Base-by-base conservation (phyloP, 176 grass and related monocot species). In the Hordeum marinum region DNA sequence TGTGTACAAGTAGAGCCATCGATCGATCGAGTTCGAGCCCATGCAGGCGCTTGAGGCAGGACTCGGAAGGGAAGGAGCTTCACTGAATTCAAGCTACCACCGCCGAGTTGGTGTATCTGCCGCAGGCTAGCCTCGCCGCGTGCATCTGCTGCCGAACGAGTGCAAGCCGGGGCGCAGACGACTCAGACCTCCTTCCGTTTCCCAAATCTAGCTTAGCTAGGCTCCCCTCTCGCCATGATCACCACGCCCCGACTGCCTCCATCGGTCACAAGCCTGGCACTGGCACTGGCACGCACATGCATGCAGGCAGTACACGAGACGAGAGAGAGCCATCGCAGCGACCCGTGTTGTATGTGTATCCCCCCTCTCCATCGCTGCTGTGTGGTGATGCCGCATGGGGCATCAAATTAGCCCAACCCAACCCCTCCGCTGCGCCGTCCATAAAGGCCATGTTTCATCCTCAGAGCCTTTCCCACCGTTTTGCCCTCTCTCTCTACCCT, bases 81-180 rank as follows among this genome's bases (percentile, higher is more conserved):
- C 62, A 67, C 61, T 52, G 78, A 50, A 50, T 80, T 80, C 65
- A 80, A 80, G 78, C 41, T 48, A 66, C 23, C 42, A 52, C 42
- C 40, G 78, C 17, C 61, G 61, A 80, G 78, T 66, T 80, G 78
- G 61, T 66, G 78, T 46, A 66, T 46, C 59, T 65, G 60, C 37
- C 39, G 58, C 58, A 43, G 58, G 77, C 24, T 29, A 42, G 37
- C 58, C 77, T 29, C 58, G 5, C 57, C 13, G 77, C 57, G 58
- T 63, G 77, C 37, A 43, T 12, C 45, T 8, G 59, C 27, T 80
- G 60, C 77, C 39, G 0, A 61, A 59, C 20, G 1, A 15, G 52
- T 59, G 75, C 52, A 77, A 59, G 32, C 48, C 46, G 6, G 74
- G 27, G 35, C 48, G 74, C 31, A 20, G 31, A 14, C 34, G 18